Percentiles rank a stretch among this genome's conserved stretches.
These are phyloP conservation scores for Eruca vesicaria DNA, from an alignment of 441 rosid genomes.

Conservation along the genomic window DNA sequence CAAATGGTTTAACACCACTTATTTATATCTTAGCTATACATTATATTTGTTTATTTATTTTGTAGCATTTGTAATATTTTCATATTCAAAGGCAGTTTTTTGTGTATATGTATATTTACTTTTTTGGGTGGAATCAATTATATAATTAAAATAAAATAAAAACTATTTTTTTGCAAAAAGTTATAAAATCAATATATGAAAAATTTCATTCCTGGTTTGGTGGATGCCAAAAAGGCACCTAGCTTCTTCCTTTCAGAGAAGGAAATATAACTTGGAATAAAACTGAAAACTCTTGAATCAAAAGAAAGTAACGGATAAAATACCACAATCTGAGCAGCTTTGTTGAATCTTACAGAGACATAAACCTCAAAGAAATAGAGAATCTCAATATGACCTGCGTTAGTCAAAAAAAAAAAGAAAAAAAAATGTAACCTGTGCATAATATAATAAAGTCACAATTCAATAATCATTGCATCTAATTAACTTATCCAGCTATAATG, in stretches of 20 bases:
- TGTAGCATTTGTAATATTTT: not conserved
- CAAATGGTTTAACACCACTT: no score
- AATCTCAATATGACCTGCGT: not conserved
- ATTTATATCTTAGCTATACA: no score
- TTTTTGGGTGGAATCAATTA: not conserved
- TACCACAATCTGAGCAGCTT: not conserved
- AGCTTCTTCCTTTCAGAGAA: not conserved
- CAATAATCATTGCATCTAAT: not conserved
- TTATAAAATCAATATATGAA: no score
- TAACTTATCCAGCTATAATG: not conserved
- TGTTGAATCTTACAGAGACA: not conserved
- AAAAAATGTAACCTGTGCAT: not conserved
- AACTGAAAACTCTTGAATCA: not conserved
- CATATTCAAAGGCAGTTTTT: not conserved
- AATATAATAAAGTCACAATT: not conserved
- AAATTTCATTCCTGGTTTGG: not conserved
- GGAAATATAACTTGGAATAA: not conserved
- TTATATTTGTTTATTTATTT: no score
- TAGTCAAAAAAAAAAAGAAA: no score
- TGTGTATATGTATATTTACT: not conserved
- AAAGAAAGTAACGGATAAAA: not conserved
- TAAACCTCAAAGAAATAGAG: not conserved
- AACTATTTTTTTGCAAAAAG: no score
- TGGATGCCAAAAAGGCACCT: not conserved
- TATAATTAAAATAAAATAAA: not conserved